Evolutionary conservation across 2,329 filamentous ascomycete species (phyloP).

Genomic region (Westerdykella ornata): DNA sequence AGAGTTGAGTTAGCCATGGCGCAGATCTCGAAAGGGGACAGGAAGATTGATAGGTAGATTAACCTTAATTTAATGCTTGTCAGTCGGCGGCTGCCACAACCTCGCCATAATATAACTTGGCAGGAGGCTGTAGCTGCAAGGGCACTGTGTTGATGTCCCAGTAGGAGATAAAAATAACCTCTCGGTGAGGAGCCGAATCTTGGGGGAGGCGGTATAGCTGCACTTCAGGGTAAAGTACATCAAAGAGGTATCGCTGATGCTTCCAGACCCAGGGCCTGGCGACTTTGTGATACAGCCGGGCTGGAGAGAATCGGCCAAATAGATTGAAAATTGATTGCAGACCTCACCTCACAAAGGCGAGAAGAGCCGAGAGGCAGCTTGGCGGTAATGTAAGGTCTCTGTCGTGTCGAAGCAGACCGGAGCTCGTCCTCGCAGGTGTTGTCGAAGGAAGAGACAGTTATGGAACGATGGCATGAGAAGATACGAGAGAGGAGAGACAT

Average conservation of each 20-base stretch:
- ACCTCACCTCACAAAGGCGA: constrained; percentile 17
- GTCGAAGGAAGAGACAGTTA: background rate
- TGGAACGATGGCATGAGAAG: background rate
- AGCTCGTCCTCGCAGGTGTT: background rate
- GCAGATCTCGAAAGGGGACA: constrained; percentile 30
- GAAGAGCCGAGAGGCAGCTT: constrained; percentile 14
- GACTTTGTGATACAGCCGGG: constrained; percentile 17
- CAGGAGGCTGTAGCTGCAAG: constrained; percentile 25
- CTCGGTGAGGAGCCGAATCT: constrained; percentile 11
- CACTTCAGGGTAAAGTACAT: constrained; percentile 8
- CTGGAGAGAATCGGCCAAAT: constrained; percentile 15
- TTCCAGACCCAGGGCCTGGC: constrained; percentile 21
- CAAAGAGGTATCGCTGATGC: constrained; percentile 13
- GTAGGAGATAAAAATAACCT: constrained; percentile 26
- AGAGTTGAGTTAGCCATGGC: constrained; percentile 20
- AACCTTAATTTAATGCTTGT: constrained; percentile 40
- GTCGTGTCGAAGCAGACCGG: constrained; percentile 1
- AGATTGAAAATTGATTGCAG: constrained; percentile 33
- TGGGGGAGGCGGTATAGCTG: constrained; percentile 5
- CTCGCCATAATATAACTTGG: constrained; percentile 22
- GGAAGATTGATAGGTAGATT: constrained; percentile 35
- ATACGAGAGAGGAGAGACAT: constrained; percentile 3
- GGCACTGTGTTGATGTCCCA: constrained; percentile 18
- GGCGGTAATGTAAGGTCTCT: constrained; percentile 4
- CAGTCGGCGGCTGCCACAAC: constrained; percentile 18